Evolutionary conservation across 2,329 filamentous ascomycete genomes (phyloP).

Genomic region (Penicillium sp.): DNA sequence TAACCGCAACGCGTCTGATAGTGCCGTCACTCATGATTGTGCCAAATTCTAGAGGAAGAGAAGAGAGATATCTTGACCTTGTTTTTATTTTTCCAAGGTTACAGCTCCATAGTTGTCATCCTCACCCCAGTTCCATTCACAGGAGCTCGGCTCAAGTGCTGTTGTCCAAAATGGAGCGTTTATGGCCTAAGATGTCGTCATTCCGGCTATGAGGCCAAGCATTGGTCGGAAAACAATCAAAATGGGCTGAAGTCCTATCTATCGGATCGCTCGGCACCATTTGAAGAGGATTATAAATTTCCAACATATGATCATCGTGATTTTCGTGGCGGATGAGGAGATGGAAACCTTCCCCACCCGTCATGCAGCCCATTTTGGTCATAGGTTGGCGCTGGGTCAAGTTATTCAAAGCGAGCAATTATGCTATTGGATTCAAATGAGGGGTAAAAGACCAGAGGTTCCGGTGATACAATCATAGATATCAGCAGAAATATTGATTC

Average conservation of each 20-base stretch:
- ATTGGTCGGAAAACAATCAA: neutral
- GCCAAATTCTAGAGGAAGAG: neutral
- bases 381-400: neutral
- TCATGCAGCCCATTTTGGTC: neutral
- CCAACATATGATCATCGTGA: conserved; percentile 15
- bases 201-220: neutral
- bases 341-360: conserved; percentile 11
- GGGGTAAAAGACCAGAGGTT: conserved; percentile 6
- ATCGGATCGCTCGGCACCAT: conserved; percentile 11
- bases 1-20: conserved; percentile 45
- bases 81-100: neutral
- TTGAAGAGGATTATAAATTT: conserved; percentile 14
- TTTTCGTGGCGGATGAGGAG: conserved; percentile 29
- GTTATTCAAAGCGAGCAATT: too few species aligned
- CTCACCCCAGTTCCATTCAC: neutral
- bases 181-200: conserved; percentile 14
- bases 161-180: conserved; percentile 6
- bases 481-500: neutral
- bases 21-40: conserved; percentile 23
- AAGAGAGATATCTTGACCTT: neutral
- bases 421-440: conserved; percentile 9
- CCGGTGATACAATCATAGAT: neutral
- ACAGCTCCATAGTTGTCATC: neutral
- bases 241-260: neutral
- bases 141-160: neutral